Conservation (phyloP, 78 protist genomes). For the Planoprotostelium fungivorum region DNA sequence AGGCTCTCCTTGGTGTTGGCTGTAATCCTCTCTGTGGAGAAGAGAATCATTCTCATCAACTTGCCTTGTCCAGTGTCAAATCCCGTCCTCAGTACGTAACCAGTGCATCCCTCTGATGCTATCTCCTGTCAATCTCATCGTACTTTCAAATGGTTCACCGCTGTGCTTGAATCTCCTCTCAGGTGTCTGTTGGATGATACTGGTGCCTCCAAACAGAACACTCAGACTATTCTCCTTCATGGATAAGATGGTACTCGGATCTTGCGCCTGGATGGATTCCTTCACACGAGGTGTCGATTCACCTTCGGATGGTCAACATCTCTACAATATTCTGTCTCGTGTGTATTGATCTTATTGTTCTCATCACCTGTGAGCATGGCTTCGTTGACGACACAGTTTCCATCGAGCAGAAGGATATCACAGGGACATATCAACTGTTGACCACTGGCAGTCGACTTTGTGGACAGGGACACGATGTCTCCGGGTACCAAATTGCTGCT, state of each 20-base stretch:
- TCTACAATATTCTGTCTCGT: no score
- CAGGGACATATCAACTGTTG: constrained; percentile 62
- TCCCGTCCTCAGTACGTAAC: constrained; percentile 85
- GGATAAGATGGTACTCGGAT: neutral
- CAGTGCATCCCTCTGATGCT: constrained; percentile 60
- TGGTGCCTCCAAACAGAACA: constrained; percentile 87
- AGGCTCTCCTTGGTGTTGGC: constrained; percentile 80
- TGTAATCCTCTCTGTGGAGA: constrained; percentile 75
- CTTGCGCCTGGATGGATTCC: constrained; percentile 49
- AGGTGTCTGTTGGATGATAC: constrained; percentile 57
- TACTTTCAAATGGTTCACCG: constrained; percentile 20
- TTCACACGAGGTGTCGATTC: constrained; percentile 89
- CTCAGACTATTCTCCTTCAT: constrained; percentile 39
- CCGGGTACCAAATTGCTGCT: constrained; percentile 56
- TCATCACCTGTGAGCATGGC: constrained; percentile 94
- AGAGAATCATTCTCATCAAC: constrained; percentile 90
- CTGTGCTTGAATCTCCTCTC: neutral
- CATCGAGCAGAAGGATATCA: constrained; percentile 90
- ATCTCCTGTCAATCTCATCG: neutral
- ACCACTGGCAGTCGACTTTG: constrained; percentile 3
- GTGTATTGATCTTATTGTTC: constrained; percentile 81
- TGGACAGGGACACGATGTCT: constrained; percentile 29
- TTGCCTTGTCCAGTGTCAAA: constrained; percentile 91
- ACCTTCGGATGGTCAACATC: no score
- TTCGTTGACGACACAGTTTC: constrained; percentile 93